Base-by-base conservation (phyloP, 2,329 filamentous ascomycete genomes). In the Periglandula ipomoeae region DNA sequence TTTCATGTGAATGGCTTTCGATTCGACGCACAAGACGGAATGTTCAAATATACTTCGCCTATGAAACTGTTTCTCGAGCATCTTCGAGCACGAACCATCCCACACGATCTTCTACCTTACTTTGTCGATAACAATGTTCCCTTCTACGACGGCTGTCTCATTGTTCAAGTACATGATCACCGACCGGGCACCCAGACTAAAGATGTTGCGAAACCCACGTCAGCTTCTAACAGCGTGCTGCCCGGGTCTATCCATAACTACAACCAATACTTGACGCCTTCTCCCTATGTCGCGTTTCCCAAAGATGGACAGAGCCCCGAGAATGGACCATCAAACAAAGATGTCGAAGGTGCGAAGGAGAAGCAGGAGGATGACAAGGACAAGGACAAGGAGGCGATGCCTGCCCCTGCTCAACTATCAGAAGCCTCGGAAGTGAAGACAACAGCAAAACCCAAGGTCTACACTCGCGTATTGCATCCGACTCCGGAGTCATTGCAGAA, bases 131-230 rank as follows among this genome's bases (percentile, higher is more conserved):
- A 75, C 17, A 81, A 82, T 19, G 85, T 95, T 13, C 75, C 77
- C 9, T 97, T 95, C 62, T 98, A 97, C 63, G 90, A 97, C 65
- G 89, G 87, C 27, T 95, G 91, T 61, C 76, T 98, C 50, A 97
- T 98, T 56, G 89, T 98, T 32, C 85, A 95, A 65, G 73, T 97
- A n/a, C 80, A 95, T 59, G 88, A 97, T 63, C 87, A 95, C 70
- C 87, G 86, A 59, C 81, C 84, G 0, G 71, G 71, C 38, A 74
- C 75, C 42, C 75, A 76, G 53, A 47, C 76, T 56, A 82, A 88
- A 61, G 81, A 78, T 70, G 49, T 76, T 71, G 44, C 73, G 70
- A 46, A 71, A 71, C 23, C 65, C 3, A 57, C 62, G 6, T 72
- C 79, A 1, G 71, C 76, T 19, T 78, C 79, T 32, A 82, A 75